Percentiles rank a stretch among this genome's conserved stretches.
Conservation (phyloP, 176 grass and related monocot genomes). For the Phragmites australis region DNA sequence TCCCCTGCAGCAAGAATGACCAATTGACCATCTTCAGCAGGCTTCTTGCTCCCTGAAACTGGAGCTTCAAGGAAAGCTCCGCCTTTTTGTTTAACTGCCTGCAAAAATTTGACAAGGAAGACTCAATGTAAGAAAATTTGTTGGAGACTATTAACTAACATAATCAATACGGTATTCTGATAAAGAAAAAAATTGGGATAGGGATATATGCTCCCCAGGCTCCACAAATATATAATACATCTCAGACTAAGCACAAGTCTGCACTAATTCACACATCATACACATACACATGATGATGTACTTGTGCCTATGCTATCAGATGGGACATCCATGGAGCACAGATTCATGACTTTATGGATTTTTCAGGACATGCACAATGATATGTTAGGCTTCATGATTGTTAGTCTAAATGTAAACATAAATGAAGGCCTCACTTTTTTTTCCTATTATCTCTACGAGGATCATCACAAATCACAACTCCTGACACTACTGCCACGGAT, state of each 20-base stretch:
- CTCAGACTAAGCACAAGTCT: neutral
- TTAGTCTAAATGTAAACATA: neutral
- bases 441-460: neutral
- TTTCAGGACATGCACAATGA: neutral
- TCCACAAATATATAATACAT: neutral
- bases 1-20: constrained; percentile 98
- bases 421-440: neutral
- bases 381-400: neutral
- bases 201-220: too few relatives aligned
- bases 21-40: constrained; percentile 97
- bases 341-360: neutral
- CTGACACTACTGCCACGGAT: neutral
- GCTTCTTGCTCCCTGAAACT: constrained; percentile 98
- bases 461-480: neutral
- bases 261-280: neutral
- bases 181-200: too few relatives aligned
- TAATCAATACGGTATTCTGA: neutral
- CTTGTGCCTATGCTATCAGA: neutral
- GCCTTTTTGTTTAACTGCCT: constrained; percentile 76
- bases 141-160: neutral
- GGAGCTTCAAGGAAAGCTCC: constrained; percentile 92
- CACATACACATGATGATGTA: neutral
- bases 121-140: constrained; percentile 9
- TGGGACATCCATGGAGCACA: neutral
- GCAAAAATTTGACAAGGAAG: constrained; percentile 35